Evolutionary conservation across 495 filamentous ascomycete genomes (phyloP).

Genomic region (Neurospora hispaniola): DNA sequence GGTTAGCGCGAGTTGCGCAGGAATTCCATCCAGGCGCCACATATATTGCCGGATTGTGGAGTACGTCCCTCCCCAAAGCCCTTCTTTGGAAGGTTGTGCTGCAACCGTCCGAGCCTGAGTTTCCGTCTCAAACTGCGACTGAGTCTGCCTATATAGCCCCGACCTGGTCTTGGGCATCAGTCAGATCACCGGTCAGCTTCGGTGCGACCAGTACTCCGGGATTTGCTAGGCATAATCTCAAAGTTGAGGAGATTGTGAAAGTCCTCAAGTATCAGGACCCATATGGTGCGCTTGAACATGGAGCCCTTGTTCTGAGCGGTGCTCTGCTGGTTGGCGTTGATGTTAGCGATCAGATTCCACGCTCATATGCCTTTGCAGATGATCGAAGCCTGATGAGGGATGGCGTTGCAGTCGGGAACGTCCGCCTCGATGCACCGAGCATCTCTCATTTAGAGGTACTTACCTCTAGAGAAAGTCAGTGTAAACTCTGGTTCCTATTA

Average conservation of each 20-base stretch:
- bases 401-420: not conserved
- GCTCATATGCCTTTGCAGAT: not conserved
- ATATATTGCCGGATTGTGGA: not conserved
- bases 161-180: not conserved
- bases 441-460: not conserved
- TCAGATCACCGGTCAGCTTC: not conserved
- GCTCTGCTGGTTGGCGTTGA: not conserved
- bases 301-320: not conserved
- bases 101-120: not conserved
- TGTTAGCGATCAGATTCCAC: not conserved
- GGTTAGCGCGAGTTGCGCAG: not conserved
- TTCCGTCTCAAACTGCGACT: not conserved
- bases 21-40: not conserved
- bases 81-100: not conserved
- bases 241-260: not conserved
- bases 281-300: not conserved
- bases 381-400: not conserved
- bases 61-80: not conserved
- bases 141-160: not conserved
- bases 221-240: not conserved
- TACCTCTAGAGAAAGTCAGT: not conserved
- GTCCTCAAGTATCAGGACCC: not conserved
- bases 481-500: not conserved
- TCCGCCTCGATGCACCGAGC: fast-evolving
- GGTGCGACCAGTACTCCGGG: too few species aligned